Percentiles rank a stretch among this genome's conserved stretches.
Conservation (phyloP, 2,329 filamentous ascomycete species). For the Aureobasidium subglaciale region DNA sequence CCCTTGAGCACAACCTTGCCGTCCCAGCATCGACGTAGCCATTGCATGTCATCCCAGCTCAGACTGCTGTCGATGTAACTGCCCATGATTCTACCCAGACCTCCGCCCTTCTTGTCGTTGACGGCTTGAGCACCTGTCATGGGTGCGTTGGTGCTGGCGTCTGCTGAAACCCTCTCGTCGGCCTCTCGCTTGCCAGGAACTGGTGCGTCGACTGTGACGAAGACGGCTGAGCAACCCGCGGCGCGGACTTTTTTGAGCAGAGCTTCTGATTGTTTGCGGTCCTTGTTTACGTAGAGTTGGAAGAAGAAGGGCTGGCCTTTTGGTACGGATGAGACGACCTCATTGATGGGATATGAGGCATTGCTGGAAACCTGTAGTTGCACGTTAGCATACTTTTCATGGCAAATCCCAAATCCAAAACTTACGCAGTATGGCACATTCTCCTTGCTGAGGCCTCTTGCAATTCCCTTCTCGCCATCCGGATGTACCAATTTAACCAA, state of each 20-base stretch:
- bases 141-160: constrained; percentile 41
- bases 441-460: constrained; percentile 24
- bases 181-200: constrained; percentile 50
- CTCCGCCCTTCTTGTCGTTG: constrained; percentile 49
- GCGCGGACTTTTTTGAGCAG: constrained; percentile 42
- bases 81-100: constrained; percentile 50
- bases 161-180: constrained; percentile 40
- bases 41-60: constrained; percentile 42
- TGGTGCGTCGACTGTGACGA: constrained; percentile 54
- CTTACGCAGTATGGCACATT: constrained; percentile 25
- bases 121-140: constrained; percentile 45
- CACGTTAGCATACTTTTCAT: not conserved
- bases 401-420: constrained; percentile 13
- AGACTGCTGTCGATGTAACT: constrained; percentile 51
- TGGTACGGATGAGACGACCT: constrained; percentile 24
- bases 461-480: constrained; percentile 33
- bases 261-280: constrained; percentile 44
- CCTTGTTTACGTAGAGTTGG: constrained; percentile 56
- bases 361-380: constrained; percentile 23
- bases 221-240: constrained; percentile 46
- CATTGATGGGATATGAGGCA: constrained; percentile 27
- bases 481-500: constrained; percentile 32
- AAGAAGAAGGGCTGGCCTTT: constrained; percentile 42
- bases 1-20: constrained; percentile 40
- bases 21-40: constrained; percentile 35